A percentile compares a stretch with the other conserved stretches of the same genome.
Evolutionary conservation across 225 moss, liverwort and hornwort species (phyloP).

Genomic region (Neckera pumila): DNA sequence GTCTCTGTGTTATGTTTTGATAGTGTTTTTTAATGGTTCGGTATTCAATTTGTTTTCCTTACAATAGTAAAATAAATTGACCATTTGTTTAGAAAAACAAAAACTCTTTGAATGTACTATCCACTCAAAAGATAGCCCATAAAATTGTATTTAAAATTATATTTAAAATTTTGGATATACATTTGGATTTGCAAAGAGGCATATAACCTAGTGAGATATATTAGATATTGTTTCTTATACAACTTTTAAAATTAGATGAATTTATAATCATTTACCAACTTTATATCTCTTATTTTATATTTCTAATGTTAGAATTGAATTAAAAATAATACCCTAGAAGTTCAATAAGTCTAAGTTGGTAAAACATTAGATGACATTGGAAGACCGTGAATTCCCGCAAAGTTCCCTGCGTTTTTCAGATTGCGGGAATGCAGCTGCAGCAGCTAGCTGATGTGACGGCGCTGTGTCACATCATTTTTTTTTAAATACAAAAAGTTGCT

Average conservation of each 20-base stretch:
- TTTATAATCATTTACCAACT: too few species aligned
- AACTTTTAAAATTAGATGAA: background rate
- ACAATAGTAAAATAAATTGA: background rate
- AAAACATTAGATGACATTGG: too few species aligned
- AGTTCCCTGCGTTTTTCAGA: too few species aligned
- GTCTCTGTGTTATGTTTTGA: background rate
- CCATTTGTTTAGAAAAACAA: background rate
- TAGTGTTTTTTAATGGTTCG: accelerated
- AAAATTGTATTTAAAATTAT: too few species aligned
- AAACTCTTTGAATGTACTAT: accelerated
- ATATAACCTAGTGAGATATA: background rate
- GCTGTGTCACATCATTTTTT: too few species aligned
- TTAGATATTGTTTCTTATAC: background rate
- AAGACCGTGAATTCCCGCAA: too few species aligned
- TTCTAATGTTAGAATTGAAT: background rate
- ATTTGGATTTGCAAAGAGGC: background rate
- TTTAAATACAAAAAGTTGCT: too few species aligned
- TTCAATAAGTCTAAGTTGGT: background rate
- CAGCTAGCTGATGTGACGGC: too few species aligned
- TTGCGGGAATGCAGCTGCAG: too few species aligned
- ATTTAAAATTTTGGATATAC: too few species aligned
- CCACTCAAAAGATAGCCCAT: too few species aligned
- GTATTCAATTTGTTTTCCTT: accelerated
- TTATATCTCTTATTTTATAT: accelerated
- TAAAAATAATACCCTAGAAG: background rate